Conservation (phyloP, 495 filamentous ascomycete genomes). For the Diplogelasinospora grovesii region DNA sequence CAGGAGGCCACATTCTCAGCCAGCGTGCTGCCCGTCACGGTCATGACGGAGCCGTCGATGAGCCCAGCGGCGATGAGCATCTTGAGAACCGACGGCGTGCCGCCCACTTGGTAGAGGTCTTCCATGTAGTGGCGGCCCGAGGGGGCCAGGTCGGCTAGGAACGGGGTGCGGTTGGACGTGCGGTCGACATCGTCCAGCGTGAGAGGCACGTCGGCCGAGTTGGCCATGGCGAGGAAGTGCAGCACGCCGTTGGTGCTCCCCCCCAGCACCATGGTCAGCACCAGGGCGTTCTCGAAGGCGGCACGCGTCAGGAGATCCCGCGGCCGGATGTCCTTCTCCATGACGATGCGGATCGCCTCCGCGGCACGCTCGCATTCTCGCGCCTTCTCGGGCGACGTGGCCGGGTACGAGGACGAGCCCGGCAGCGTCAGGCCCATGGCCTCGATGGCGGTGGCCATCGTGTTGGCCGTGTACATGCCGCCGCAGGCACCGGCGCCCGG, state of each 20-base stretch:
- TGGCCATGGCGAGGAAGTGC: constrained; percentile 92
- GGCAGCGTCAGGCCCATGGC: constrained; percentile 89
- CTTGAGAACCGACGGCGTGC: constrained; percentile 87
- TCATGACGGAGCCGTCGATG: constrained; percentile 76
- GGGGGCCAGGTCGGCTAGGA: constrained; percentile 88
- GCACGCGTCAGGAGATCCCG: constrained; percentile 76
- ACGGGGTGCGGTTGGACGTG: constrained; percentile 82
- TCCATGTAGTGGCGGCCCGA: constrained; percentile 87
- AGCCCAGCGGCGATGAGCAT: constrained; percentile 75
- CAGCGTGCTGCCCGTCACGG: constrained; percentile 88
- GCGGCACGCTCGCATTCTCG: constrained; percentile 86
- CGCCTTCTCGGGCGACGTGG: constrained; percentile 80
- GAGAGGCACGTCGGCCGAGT: constrained; percentile 75
- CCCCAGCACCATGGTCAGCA: constrained; percentile 87
- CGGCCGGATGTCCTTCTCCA: constrained; percentile 83
- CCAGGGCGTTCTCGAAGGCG: constrained; percentile 88
- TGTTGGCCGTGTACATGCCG: constrained; percentile 96
- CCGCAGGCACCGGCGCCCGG: constrained; percentile 93
- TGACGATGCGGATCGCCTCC: constrained; percentile 74
- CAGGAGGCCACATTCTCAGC: constrained; percentile 79
- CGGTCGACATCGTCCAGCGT: constrained; percentile 84
- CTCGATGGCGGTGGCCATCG: constrained; percentile 94
- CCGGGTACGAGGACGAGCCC: constrained; percentile 85
- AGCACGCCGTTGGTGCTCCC: constrained; percentile 90
- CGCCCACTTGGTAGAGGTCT: constrained; percentile 90